A percentile compares a stretch with the other conserved stretches of the same genome.
phyloP scores from a whole-genome alignment of 306 rosid genomes.

The Rosa lucieae region DNA sequence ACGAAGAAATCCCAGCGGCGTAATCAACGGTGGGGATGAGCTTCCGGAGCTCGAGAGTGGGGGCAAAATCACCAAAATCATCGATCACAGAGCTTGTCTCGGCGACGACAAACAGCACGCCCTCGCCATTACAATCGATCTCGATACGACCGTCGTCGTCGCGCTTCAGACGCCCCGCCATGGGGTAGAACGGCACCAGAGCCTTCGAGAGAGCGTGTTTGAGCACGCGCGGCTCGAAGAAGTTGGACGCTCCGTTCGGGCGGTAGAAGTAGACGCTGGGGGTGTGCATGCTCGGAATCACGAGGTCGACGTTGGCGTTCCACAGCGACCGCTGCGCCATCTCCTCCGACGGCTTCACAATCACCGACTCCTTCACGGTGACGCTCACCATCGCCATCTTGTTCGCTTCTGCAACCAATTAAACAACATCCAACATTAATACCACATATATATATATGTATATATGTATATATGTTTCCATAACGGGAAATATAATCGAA shows the following conservation, averaged over 20 bases:
- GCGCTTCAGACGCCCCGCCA: slow-evolving; percentile 71
- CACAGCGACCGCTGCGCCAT: slow-evolving; percentile 43
- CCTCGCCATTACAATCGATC: slow-evolving; percentile 67
- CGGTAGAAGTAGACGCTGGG: slow-evolving; percentile 68
- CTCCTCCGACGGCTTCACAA: slow-evolving; percentile 72
- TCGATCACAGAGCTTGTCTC: slow-evolving; percentile 45
- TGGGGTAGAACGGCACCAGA: slow-evolving; percentile 72
- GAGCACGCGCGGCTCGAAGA: slow-evolving; percentile 50
- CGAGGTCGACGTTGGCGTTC: slow-evolving; percentile 68
- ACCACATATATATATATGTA: background rate
- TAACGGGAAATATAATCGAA: too few relatives aligned
- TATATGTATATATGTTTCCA: too few relatives aligned
- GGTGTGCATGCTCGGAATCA: slow-evolving; percentile 63
- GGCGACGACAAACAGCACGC: slow-evolving; percentile 77
- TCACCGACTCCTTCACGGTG: slow-evolving; percentile 45
- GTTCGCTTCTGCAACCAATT: background rate
- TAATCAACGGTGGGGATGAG: slow-evolving; percentile 80
- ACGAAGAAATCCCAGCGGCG: slow-evolving; percentile 53
- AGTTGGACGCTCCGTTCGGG: slow-evolving; percentile 36
- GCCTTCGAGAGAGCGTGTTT: slow-evolving; percentile 66
- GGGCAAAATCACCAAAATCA: slow-evolving; percentile 84
- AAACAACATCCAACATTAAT: background rate
- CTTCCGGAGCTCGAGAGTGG: slow-evolving; percentile 75
- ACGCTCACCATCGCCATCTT: slow-evolving; percentile 57
- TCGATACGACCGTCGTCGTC: slow-evolving; percentile 79